Evolutionary conservation across 495 filamentous ascomycete genomes (phyloP).

Genomic region (Daldinia loculata): DNA sequence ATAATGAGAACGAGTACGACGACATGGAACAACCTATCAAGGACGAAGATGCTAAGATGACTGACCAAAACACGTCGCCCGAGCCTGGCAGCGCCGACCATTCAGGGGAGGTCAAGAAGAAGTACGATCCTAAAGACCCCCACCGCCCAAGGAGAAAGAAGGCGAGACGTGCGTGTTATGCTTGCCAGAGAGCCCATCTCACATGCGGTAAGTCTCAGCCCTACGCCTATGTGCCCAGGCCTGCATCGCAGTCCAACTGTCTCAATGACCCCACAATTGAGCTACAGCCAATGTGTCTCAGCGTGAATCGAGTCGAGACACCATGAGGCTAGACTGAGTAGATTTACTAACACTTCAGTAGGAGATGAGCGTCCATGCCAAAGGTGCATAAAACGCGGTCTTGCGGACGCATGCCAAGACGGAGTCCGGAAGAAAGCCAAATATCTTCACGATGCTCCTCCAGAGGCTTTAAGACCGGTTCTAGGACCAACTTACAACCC

Average conservation of each 20-base stretch:
- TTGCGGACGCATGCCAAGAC: slow-evolving; percentile 91
- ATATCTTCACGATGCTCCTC: slow-evolving; percentile 94
- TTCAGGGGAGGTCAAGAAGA: slow-evolving; percentile 63
- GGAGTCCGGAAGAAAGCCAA: slow-evolving; percentile 98
- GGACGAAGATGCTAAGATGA: slow-evolving; percentile 68
- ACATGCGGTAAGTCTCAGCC: slow-evolving; percentile 86
- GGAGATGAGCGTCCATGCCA: slow-evolving; percentile 88
- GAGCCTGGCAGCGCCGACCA: slow-evolving; percentile 52
- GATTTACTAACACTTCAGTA: slow-evolving; percentile 41
- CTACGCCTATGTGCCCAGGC: slow-evolving; percentile 31
- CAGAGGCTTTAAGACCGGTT: slow-evolving; percentile 69
- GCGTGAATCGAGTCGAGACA: slow-evolving; percentile 26
- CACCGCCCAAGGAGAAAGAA: slow-evolving; percentile 91
- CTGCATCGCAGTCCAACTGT: slow-evolving; percentile 34
- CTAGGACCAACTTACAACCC: slow-evolving; percentile 64
- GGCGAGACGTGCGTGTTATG: slow-evolving; percentile 92
- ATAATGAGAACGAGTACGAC: slow-evolving; percentile 63
- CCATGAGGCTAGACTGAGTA: slow-evolving; percentile 4
- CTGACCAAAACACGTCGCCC: slow-evolving; percentile 58
- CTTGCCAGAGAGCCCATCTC: slow-evolving; percentile 95
- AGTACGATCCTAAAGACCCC: slow-evolving; percentile 82
- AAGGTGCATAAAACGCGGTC: slow-evolving; percentile 90
- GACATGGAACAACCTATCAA: slow-evolving; percentile 53
- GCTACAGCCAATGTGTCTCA: slow-evolving; percentile 18
- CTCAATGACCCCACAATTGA: slow-evolving; percentile 34